Percentiles rank a stretch among this genome's conserved stretches.
Evolutionary conservation across 805 yeast genomes (phyloP).

Genomic region (Kodamaea nitidulidarum): DNA sequence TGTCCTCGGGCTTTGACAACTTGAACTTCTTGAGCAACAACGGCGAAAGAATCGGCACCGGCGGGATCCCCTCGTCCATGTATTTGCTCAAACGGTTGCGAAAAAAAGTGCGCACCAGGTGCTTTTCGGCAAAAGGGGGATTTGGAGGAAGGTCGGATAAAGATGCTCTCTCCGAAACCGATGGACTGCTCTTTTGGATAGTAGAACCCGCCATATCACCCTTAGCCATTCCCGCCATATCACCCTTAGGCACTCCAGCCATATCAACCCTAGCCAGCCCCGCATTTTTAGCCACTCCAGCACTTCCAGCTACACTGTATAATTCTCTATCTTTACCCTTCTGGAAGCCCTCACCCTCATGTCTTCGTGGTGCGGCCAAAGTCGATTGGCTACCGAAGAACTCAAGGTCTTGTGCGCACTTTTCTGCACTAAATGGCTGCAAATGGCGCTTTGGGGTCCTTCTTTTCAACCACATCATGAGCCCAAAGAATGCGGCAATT

Average conservation of each 20-base stretch:
- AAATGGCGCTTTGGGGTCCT: neutral
- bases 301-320: too few species aligned
- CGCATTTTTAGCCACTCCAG: too few species aligned
- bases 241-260: too few species aligned
- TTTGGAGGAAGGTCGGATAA: too few species aligned
- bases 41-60: conserved; percentile 21
- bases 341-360: too few species aligned
- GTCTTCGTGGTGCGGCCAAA: neutral
- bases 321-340: too few species aligned
- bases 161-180: too few species aligned
- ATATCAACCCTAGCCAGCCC: too few species aligned
- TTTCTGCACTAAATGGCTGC: neutral
- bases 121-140: conserved; percentile 6
- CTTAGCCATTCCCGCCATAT: too few species aligned
- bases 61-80: conserved; percentile 17
- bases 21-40: conserved; percentile 31
- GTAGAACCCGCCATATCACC: too few species aligned
- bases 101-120: conserved; percentile 15
- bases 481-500: conserved; percentile 12
- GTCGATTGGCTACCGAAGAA: neutral
- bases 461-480: conserved; percentile 10
- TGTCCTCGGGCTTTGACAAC: conserved; percentile 16
- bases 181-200: too few species aligned
- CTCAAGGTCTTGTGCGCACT: neutral
- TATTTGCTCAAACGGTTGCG: conserved; percentile 23